Evolutionary conservation across 2,329 filamentous ascomycete genomes (phyloP).

Genomic region (Fusarium sp.): DNA sequence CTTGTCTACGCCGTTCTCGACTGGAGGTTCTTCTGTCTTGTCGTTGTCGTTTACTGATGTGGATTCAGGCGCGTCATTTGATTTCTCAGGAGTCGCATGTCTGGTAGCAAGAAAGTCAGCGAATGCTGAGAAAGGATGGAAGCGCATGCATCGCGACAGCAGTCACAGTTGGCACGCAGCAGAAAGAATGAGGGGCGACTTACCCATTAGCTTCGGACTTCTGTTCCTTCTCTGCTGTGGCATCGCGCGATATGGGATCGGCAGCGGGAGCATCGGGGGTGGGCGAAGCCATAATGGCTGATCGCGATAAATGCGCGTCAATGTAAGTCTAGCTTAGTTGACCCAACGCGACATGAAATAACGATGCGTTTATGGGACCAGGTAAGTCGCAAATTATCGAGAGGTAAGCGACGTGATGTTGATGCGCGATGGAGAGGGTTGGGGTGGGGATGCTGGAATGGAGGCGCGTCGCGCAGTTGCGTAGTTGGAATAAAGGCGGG

Average conservation of each 20-base stretch:
- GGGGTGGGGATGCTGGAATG: constrained; percentile 33
- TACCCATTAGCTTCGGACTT: constrained; percentile 54
- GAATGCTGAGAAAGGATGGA: constrained; percentile 15
- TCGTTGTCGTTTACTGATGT: constrained; percentile 43
- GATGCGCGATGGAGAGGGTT: constrained; percentile 31
- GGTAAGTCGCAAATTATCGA: constrained; percentile 4
- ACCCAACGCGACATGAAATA: constrained; percentile 53
- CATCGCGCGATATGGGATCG: constrained; percentile 60
- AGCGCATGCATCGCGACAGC: constrained; percentile 14
- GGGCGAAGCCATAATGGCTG: constrained; percentile 66
- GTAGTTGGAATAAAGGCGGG: constrained; percentile 26
- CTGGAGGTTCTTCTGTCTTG: constrained; percentile 35
- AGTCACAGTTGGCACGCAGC: constrained; percentile 12
- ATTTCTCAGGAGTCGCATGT: constrained; percentile 43
- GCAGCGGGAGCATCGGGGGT: constrained; percentile 53
- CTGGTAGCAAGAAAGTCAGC: constrained; percentile 45
- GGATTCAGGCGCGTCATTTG: constrained; percentile 38
- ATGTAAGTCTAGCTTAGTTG: constrained; percentile 44
- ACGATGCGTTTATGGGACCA: constrained; percentile 19
- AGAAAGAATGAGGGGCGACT: constrained; percentile 39
- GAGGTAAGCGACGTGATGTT: constrained; percentile 12
- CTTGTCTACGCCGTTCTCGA: constrained; percentile 44
- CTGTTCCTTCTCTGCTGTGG: constrained; percentile 45
- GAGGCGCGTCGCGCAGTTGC: constrained; percentile 41
- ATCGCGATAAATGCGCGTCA: constrained; percentile 52